Evolutionary conservation across 1,284 basidiomycete species (phyloP), one percentile per base, ranked within the genome.

Genomic region (Tilletiopsis washingtonensis): DNA sequence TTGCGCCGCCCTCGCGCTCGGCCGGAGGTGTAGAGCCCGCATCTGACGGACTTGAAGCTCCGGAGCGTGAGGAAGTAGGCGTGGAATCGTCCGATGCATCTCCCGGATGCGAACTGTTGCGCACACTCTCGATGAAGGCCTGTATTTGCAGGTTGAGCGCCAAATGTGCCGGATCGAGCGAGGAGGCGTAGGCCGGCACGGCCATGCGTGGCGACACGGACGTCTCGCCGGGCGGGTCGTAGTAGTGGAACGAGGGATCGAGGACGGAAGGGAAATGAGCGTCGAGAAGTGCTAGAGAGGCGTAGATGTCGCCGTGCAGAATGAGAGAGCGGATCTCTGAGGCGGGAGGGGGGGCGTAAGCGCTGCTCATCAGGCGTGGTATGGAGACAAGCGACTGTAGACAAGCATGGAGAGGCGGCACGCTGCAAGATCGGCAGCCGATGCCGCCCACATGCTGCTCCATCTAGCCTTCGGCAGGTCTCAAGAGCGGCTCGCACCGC

Each of bases 141-240:
- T 85, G 82, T 32, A 91, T 85, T 59, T 84, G 85, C 42, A 91
- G 80, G 64, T 91, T 89, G 57, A 91, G 80, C 32, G 78, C 76
- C 41, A 91, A 77, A 64, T 88, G 86, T 1, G 77, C 75, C 15
- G 87, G 84, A 43, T 86, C 79, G 25, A 83, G 61, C 5, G 71
- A 73, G 14, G 64, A 61, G 1, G 63, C 59, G 40, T 64, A 57
- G 20, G 66, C 53, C 3, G 69, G 67, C 1, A 60, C 32, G 32
- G 38, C 38, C 38, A 9, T 17, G 17, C 38, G 38, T n/a, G n/a
- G 11, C 11, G 7, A 19, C 38, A 11, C 11, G n/a, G n/a, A 5
- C 4, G 14, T 15, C 21, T 26, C 17, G 42, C 42, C 25, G 26
- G 19, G 11, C 12, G 14, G 19, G 23, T 12, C 14, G 5, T 12